phyloP scores from a whole-genome alignment of 2,329 filamentous ascomycete genomes.

The Phialocephala subalpina region DNA sequence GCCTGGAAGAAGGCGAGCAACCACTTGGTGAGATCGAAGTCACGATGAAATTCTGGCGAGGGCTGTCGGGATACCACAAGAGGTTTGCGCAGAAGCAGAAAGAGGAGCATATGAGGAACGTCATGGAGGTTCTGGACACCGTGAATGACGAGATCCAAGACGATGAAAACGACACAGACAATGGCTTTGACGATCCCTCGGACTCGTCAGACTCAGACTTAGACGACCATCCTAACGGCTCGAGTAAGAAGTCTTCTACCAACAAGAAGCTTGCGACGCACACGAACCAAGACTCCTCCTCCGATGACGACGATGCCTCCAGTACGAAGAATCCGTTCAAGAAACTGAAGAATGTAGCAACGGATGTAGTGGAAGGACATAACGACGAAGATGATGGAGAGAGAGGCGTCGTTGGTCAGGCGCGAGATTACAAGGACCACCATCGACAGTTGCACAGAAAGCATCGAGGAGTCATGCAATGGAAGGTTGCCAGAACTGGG shows the following conservation, averaged over 20 bases:
- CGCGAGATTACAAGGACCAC: slow-evolving; percentile 67
- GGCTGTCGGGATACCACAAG: slow-evolving; percentile 56
- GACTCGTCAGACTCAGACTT: slow-evolving; percentile 19
- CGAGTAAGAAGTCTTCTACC: neutral
- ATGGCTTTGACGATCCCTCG: slow-evolving; percentile 14
- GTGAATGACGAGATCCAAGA: slow-evolving; percentile 61
- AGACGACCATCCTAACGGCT: neutral
- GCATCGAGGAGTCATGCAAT: slow-evolving; percentile 79
- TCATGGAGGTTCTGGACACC: slow-evolving; percentile 71
- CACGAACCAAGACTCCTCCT: slow-evolving; percentile 29
- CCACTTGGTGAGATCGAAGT: slow-evolving; percentile 64
- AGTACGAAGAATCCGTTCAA: slow-evolving; percentile 29
- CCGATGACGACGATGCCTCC: slow-evolving; percentile 19
- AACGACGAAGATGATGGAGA: slow-evolving; percentile 52
- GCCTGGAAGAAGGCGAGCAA: slow-evolving; percentile 59
- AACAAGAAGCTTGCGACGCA: slow-evolving; percentile 31
- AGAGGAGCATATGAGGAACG: slow-evolving; percentile 61
- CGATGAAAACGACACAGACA: slow-evolving; percentile 7
- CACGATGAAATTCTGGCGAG: slow-evolving; percentile 66
- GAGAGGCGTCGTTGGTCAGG: slow-evolving; percentile 56
- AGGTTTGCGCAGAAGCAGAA: slow-evolving; percentile 57
- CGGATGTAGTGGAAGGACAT: slow-evolving; percentile 46
- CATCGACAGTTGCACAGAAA: slow-evolving; percentile 68
- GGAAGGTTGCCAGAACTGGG: slow-evolving; percentile 59
- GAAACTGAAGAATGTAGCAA: slow-evolving; percentile 31